These are phyloP conservation scores for Verticillium zaregamsianum DNA, from an alignment of 2,329 filamentous ascomycete genomes.

Conservation along the genomic window DNA sequence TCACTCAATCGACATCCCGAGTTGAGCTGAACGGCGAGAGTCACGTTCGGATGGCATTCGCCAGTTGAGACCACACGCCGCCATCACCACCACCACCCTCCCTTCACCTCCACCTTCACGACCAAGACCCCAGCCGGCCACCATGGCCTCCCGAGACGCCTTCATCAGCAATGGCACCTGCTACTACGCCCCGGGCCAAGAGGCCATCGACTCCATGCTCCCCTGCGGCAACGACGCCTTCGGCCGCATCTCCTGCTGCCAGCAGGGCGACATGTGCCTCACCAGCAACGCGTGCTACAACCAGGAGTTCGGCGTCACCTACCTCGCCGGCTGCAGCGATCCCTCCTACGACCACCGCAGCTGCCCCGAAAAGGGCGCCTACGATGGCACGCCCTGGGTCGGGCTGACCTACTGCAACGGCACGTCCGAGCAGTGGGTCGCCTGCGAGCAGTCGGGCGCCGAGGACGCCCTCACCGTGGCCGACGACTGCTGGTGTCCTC, in stretches of 20 bases:
- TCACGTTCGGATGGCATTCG: background rate
- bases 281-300: conserved; percentile 17
- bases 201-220: conserved; percentile 16
- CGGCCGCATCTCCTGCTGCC: conserved; percentile 25
- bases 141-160: conserved; percentile 7
- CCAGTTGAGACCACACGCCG: background rate
- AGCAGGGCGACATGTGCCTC: conserved; percentile 26
- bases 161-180: conserved; percentile 29
- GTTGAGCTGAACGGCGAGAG: background rate
- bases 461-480: conserved; percentile 16
- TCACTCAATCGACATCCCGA: background rate
- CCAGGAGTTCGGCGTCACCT: conserved; percentile 23
- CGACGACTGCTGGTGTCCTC: conserved; percentile 24
- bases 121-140: background rate
- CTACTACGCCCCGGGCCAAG: conserved; percentile 15
- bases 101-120: background rate
- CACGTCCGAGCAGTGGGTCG: conserved; percentile 24
- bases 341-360: conserved; percentile 20
- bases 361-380: conserved; percentile 27
- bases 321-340: conserved; percentile 32
- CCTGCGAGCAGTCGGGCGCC: conserved; percentile 21
- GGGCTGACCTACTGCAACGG: conserved; percentile 29
- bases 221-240: conserved; percentile 28
- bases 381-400: conserved; percentile 22
- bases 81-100: background rate